Conservation (phyloP, 2,329 filamentous ascomycete species). For the Dactylellina haptotyla region DNA sequence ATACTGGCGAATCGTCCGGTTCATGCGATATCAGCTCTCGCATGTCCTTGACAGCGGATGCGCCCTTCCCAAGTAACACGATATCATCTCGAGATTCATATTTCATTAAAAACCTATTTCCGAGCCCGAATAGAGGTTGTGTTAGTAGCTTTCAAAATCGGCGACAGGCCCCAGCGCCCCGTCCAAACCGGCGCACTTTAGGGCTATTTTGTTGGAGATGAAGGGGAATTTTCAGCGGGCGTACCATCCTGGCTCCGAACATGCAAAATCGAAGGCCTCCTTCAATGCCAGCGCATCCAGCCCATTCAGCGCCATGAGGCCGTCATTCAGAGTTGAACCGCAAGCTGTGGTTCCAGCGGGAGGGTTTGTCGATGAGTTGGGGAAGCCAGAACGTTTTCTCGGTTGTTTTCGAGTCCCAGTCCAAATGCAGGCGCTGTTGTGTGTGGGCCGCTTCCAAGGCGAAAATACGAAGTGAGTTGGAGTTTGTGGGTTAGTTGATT, state of each 20-base stretch:
- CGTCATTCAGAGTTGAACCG: conserved; percentile 47
- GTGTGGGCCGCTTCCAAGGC: conserved; percentile 29
- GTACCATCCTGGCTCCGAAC: conserved; percentile 80
- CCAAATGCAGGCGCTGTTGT: conserved; percentile 14
- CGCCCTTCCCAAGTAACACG: conserved; percentile 78
- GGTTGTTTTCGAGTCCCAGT: conserved; percentile 46
- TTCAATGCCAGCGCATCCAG: conserved; percentile 82
- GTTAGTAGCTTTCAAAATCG: conserved; percentile 14
- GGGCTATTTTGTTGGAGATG: conserved; percentile 1
- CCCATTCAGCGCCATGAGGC: conserved; percentile 90
- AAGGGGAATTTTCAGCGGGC: conserved; percentile 18
- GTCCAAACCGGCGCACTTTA: neutral
- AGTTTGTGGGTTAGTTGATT: neutral
- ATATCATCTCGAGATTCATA: conserved; percentile 90
- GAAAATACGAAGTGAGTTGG: conserved; percentile 3
- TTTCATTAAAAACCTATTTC: conserved; percentile 86
- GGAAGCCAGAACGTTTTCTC: conserved; percentile 43
- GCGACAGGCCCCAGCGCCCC: neutral
- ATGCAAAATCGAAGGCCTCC: conserved; percentile 83
- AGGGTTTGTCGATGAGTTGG: conserved; percentile 50
- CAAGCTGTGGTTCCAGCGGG: conserved; percentile 45
- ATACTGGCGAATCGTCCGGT: conserved; percentile 85
- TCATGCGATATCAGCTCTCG: conserved; percentile 80
- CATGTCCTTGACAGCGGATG: conserved; percentile 83
- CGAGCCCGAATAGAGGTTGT: neutral